Evolutionary conservation across 1,284 basidiomycete species (phyloP), one percentile per base, ranked within the genome.

Genomic region (Cystobasidium pallidum): DNA sequence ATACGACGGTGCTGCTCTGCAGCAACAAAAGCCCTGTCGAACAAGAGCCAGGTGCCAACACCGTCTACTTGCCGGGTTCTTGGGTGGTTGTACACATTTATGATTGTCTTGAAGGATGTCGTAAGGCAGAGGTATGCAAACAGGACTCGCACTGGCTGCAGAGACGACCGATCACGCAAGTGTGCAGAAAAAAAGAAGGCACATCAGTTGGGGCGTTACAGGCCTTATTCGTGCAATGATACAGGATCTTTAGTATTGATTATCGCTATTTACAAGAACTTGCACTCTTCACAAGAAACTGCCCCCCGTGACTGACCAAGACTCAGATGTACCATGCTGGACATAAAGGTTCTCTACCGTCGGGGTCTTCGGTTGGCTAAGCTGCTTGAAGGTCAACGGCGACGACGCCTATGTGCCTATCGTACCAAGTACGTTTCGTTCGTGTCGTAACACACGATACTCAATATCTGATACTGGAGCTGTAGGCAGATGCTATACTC

Each of bases 401-500:
- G 68, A 63, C 28, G 68, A 43, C 59, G 68, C 2, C 61, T 71
- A 30, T 71, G 59, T 49, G 49, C 61, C 10, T 64, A 62, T 47
- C 45, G 68, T 28, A 54, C 68, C 32, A 71, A 71, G 68, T 71
- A 26, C 28, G 47, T 21, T 32, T 57, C 7, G 21, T 28, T 7
- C 17, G 13, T 54, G 30, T n/a, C 52, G 21, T 17, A 8, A 41
- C 3, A 3, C n/a, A 6, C n/a, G 6, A 51, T 10, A 3, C 24
- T 6, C 8, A 24, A 51, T 4, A 10, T 51, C 49, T 51, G 15
- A 51, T 24, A 26, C 21, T 24, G 3, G 21, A n/a, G 21, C 24
- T 51, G 4, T 41, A 71, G 68, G 36, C 57, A 71, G 28, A 71
- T 71, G 59, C 51, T 71, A 3, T 39, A 26, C 26, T 26, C 43